A percentile compares a stretch with the other conserved stretches of the same genome.
These are phyloP conservation scores for Dissophora globulifera DNA, from an alignment of 192 early-diverging fungal species.

Conservation along the genomic window DNA sequence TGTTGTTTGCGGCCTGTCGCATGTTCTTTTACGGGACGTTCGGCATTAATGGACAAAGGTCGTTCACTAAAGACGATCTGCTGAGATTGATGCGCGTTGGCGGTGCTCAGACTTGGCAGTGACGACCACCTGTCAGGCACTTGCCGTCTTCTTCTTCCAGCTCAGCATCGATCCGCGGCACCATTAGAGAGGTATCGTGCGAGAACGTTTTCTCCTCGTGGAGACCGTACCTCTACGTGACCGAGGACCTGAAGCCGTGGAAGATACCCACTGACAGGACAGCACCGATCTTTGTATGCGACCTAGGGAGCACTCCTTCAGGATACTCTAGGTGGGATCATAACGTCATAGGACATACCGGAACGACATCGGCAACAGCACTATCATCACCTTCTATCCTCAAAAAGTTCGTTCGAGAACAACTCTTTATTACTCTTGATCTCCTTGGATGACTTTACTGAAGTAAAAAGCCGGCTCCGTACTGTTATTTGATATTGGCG, in stretches of 20 bases:
- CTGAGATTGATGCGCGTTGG: conserved; percentile 23
- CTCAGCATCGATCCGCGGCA: background rate
- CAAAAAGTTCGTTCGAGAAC: too few species aligned
- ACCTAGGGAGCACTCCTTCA: conserved; percentile 9
- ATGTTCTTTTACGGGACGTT: conserved; percentile 44
- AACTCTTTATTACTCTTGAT: too few species aligned
- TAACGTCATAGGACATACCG: background rate
- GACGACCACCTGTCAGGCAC: conserved; percentile 9
- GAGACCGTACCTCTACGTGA: conserved; percentile 12
- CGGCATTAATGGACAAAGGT: background rate
- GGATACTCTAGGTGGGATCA: background rate
- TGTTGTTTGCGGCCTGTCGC: conserved; percentile 20
- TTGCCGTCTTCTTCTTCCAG: background rate
- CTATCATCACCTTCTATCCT: too few species aligned
- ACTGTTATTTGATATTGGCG: too few species aligned
- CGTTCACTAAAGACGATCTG: conserved; percentile 21
- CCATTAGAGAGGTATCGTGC: background rate
- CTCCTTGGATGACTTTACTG: too few species aligned
- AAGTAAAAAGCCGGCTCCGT: too few species aligned
- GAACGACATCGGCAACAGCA: background rate
- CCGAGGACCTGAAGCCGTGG: conserved; percentile 29
- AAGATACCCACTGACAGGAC: conserved; percentile 12
- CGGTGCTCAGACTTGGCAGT: conserved; percentile 3
- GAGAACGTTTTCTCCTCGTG: background rate
- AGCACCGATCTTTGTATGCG: conserved; percentile 31